Base-by-base conservation (phyloP, 2,329 filamentous ascomycete species). In the Nemania sp. region DNA sequence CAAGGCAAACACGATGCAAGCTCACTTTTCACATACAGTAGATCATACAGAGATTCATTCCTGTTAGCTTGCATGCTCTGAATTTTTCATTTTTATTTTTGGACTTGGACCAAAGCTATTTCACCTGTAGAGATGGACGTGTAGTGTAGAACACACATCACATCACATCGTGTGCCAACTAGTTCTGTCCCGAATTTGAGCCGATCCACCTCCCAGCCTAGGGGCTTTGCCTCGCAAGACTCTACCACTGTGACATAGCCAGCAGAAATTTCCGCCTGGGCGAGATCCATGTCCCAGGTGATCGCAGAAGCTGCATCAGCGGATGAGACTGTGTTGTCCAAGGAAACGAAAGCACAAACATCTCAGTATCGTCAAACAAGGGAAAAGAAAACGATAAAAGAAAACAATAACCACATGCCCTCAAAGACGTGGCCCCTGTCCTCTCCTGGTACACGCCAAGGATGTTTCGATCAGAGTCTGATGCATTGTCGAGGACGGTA, bases 331-430 rank as follows among this genome's bases (percentile, higher is more conserved):
- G 49, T 62, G 58, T 48, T 63, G 63, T 64, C 58, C 62, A 66
- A 62, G 56, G 53, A 61, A 66, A 64, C 57, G 62, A 65, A 66
- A 63, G 52, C 60, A 63, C 61, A 65, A 65, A 61, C 63, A 62
- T 64, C 56, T 62, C 57, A 61, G 61, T 61, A 64, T 62, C 58
- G 54, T 64, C 56, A 64, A 53, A 59, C 63, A 64, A 59, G 64
- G 66, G 59, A 63, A 65, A 63, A 61, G n/a, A 57, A 59, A 63
- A 52, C 49, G 49, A 43, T 44, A 62, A 59, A 60, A 60, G 60
- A 65, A 58, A 61, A 60, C n/a, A 61, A 61, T 62, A 54, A 54
- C 64, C 61, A 66, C 61, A 60, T 54, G 55, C 63, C 62, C 61
- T 61, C 61, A 61, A 63, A 60, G 49, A 64, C 40, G 45, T 34